Evolutionary conservation across 768 basidiomycete species (phyloP).

Genomic region (Chlorophyllum brunneum): DNA sequence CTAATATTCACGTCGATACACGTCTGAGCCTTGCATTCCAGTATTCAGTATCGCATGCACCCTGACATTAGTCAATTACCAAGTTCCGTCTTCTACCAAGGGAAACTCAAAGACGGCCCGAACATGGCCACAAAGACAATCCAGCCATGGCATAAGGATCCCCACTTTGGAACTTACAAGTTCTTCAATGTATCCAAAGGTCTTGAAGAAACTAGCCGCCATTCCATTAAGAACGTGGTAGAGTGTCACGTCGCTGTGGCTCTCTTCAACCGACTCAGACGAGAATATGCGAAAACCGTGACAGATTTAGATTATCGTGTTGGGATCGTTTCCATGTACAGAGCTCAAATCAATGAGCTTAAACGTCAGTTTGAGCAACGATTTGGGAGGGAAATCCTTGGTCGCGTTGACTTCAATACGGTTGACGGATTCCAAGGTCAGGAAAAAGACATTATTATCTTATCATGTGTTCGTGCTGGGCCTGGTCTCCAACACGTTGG

Average conservation of each 20-base stretch:
- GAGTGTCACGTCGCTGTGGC: constrained; percentile 77
- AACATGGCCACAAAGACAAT: constrained; percentile 80
- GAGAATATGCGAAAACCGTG: constrained; percentile 45
- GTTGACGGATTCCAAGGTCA: constrained; percentile 99
- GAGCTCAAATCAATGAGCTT: constrained; percentile 80
- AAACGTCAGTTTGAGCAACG: constrained; percentile 60
- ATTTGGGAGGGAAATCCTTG: constrained; percentile 69
- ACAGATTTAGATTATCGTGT: constrained; percentile 41
- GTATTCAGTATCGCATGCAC: constrained; percentile 99
- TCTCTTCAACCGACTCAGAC: constrained; percentile 67
- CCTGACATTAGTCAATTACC: constrained; percentile 91
- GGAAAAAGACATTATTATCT: constrained; percentile 96
- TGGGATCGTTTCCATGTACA: constrained; percentile 89
- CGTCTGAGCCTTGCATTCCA: constrained; percentile 26
- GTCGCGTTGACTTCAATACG: constrained; percentile 88
- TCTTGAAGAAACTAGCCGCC: constrained; percentile 58
- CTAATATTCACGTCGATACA: background rate
- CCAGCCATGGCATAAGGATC: constrained; percentile 80
- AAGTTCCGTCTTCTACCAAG: constrained; percentile 83
- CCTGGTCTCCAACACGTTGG: constrained; percentile 80
- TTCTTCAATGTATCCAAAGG: constrained; percentile 82
- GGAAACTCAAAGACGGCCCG: constrained; percentile 79
- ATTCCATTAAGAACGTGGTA: constrained; percentile 70
- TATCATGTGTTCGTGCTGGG: constrained; percentile 94
- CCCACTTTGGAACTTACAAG: constrained; percentile 79